Conservation (phyloP, 306 rosid genomes). For the Purshia tridentata region DNA sequence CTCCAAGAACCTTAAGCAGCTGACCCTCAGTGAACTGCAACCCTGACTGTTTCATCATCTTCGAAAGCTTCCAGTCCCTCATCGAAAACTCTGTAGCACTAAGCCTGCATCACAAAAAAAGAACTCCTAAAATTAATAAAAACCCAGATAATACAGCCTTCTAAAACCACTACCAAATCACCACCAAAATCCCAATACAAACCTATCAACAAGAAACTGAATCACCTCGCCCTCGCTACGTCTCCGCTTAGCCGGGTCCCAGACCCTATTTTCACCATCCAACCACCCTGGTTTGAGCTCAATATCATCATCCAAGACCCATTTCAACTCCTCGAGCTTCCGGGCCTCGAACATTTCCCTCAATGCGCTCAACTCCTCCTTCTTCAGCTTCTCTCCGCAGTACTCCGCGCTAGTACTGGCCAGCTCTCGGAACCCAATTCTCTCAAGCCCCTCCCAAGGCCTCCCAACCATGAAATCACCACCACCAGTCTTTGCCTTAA, state of each 20-base stretch:
- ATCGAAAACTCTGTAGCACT: constrained; percentile 53
- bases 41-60: constrained; percentile 83
- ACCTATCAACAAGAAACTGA: constrained; percentile 85
- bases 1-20: constrained; percentile 61
- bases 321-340: constrained; percentile 54
- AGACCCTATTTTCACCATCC: constrained; percentile 28
- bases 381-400: constrained; percentile 49
- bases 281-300: constrained; percentile 52
- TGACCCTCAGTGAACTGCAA: constrained; percentile 78
- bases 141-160: neutral
- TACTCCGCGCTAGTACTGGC: constrained; percentile 28
- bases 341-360: constrained; percentile 65
- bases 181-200: constrained; percentile 27
- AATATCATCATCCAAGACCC: constrained; percentile 75
- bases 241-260: constrained; percentile 33
- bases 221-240: constrained; percentile 67
- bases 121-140: neutral
- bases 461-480: constrained; percentile 46
- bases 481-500: constrained; percentile 28
- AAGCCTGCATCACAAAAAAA: constrained; percentile 44
- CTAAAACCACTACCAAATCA: constrained; percentile 1
- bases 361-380: constrained; percentile 65
- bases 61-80: constrained; percentile 82
- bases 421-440: constrained; percentile 49
- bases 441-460: constrained; percentile 70